Evolutionary conservation across 352 stramenopile species (phyloP), one percentile per base, ranked within the genome.

Genomic region (Globisporangium emineosum): DNA sequence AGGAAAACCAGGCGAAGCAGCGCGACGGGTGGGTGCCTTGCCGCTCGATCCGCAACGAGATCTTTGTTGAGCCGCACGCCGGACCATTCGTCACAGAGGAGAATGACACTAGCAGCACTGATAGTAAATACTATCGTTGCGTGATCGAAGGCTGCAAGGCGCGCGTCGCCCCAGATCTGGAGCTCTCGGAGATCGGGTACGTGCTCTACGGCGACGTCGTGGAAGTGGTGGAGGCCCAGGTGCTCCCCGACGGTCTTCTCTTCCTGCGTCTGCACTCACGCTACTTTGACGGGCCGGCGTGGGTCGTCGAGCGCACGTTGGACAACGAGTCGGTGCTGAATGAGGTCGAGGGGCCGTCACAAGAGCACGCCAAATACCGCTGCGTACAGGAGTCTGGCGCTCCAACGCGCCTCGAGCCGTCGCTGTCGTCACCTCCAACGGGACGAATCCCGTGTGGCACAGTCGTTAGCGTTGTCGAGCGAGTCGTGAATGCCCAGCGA

Each of bases 131-230:
- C 57, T 92, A 77, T 29, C 70, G 82, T 3, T 92, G 83, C 61
- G 83, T 91, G 3, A 81, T 92, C 30, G 83, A 92, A 78, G 83
- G 83, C 53, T 92, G 83, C 62, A 92, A 92, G 57, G 83, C 76
- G 25, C 81, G 83, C 37, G 68, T 60, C 3, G 53, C 55, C 12
- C 77, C 81, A 0, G 77, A 92, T 56, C 55, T 92, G 43, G 59
- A 65, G 49, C 78, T 89, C 4, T 71, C 77, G 1, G 83, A 92
- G 70, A 73, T 92, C 45, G 83, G 83, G 6, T 92, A 90, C 60
- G 69, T 92, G 57, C 70, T 91, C 3, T 92, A 90, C 29, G 83
- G 83, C 1, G 83, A 92, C 56, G 83, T 92, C 15, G 71, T 91
- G 9, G 78, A 92, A 65, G 79, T 89, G n/a, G 69, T 90, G 19